phyloP scores from a whole-genome alignment of 1,284 basidiomycete genomes.

The Heimioporus punctisporus region DNA sequence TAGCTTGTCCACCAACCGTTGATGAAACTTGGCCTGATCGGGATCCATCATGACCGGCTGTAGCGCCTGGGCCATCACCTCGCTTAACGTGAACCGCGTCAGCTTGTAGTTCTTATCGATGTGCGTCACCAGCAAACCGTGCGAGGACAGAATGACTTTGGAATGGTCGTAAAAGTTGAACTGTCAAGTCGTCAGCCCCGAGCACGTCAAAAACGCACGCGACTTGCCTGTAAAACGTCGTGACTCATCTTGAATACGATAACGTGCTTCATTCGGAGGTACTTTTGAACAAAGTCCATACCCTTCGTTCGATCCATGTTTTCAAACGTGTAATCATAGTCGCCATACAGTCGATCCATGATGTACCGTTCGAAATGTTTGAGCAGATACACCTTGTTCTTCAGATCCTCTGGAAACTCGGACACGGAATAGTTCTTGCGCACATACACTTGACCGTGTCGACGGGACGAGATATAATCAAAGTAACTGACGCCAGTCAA shows the following conservation, averaged over 20 bases:
- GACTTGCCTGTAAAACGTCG: conserved; percentile 84
- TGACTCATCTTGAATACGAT: conserved; percentile 97
- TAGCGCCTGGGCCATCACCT: conserved; percentile 68
- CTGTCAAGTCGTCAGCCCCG: conserved; percentile 39
- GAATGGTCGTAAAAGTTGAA: conserved; percentile 99
- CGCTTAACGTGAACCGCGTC: conserved; percentile 74
- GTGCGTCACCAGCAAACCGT: conserved; percentile 81
- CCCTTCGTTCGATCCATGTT: conserved; percentile 72
- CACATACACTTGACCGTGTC: conserved; percentile 64
- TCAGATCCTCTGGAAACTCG: conserved; percentile 74
- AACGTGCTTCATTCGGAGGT: conserved; percentile 95
- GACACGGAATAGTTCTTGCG: conserved; percentile 69
- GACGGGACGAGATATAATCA: conserved; percentile 77
- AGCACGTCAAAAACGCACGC: neutral
- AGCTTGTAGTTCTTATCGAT: conserved; percentile 90
- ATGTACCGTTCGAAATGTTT: conserved; percentile 95
- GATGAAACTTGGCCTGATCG: conserved; percentile 60
- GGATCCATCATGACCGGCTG: conserved; percentile 42
- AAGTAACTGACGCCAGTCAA: conserved; percentile 60
- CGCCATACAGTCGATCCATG: conserved; percentile 82
- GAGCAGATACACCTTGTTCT: conserved; percentile 88
- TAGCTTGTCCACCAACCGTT: conserved; percentile 73
- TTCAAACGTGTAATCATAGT: conserved; percentile 81
- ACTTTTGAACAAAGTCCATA: conserved; percentile 96
- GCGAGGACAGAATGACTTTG: conserved; percentile 87